Base-by-base conservation (phyloP, 2,329 filamentous ascomycete species). In the Fusarium sp. region DNA sequence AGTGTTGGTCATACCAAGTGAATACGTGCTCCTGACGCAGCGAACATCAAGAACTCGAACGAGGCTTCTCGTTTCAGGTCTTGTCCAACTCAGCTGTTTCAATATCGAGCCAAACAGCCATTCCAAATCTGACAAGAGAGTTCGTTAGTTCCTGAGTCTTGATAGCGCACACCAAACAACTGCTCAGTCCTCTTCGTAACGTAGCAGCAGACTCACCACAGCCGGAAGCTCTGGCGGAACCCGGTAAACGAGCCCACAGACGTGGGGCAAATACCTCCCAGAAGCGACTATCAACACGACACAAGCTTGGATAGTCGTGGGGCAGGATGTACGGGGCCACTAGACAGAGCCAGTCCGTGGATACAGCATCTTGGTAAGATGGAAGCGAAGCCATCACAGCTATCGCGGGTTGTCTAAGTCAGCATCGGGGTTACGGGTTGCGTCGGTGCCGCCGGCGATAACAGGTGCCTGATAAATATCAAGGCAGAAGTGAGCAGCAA, bases 191-290 rank as follows among this genome's bases (percentile, higher is more conserved):
- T 13, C 8, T 5, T 22, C 19, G 13, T 6, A 32, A 15, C 13
- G 11, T 14, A 6, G 13, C 6, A 32, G 30, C 40, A 39, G 41
- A 74, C 81, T 79, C 60, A 85, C 84, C 83, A 73, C 83, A 76
- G 66, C 79, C 80, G 14, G 81, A 80, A 57, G 65, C 72, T 62
- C 80, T 77, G 23, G 78, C 77, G 2, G 78, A 73, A 19, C 75
- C 70, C 19, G 87, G 71, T 13, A 85, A 79, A 69, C 87, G 82
- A 62, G 78, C 78, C 86, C 86, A 88, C 19, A 88, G 75, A 6
- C 78, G 81, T 20, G 84, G 83, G 6, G 82, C 82, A 70, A 88
- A 88, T 20, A 81, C 75, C 41, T 68, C 56, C 76, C 83, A 81
- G 68, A 85, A 87, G 11, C 77, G 80, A 40, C 70, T 75, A 47